phyloP scores from a whole-genome alignment of 1,284 basidiomycete genomes.

The Inonotus hispidus region DNA sequence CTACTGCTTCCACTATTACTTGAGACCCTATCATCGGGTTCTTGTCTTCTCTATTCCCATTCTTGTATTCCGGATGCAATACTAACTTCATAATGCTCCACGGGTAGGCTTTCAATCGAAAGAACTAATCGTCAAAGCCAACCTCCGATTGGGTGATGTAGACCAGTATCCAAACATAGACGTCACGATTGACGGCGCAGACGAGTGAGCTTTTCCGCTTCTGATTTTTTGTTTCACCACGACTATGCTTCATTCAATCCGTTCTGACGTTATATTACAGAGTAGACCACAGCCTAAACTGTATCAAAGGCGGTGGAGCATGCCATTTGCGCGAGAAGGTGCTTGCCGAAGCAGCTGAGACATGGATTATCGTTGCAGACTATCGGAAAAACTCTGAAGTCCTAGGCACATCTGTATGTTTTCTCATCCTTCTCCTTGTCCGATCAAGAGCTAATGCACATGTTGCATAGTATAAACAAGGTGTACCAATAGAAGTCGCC shows the following conservation, averaged over 20 bases:
- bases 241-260: not conserved
- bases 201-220: slow-evolving; percentile 63
- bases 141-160: slow-evolving; percentile 85
- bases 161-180: slow-evolving; percentile 89
- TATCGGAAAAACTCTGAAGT: slow-evolving; percentile 86
- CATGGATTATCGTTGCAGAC: slow-evolving; percentile 95
- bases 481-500: slow-evolving; percentile 94
- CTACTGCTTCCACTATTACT: too few relatives aligned
- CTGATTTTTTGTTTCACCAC: not conserved
- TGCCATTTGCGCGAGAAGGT: slow-evolving; percentile 98
- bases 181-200: slow-evolving; percentile 95
- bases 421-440: not conserved
- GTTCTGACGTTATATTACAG: slow-evolving; percentile 34
- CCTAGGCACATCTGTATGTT: slow-evolving; percentile 77
- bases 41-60: too few relatives aligned
- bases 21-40: too few relatives aligned
- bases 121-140: slow-evolving; percentile 84
- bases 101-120: slow-evolving; percentile 97
- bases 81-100: not conserved
- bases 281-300: slow-evolving; percentile 85
- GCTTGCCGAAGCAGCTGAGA: slow-evolving; percentile 91
- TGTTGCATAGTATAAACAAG: slow-evolving; percentile 66
- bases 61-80: not conserved
- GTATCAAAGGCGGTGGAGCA: slow-evolving; percentile 97
- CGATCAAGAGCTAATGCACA: not conserved